Base-by-base conservation (phyloP, 2,329 filamentous ascomycete species). In the Colletotrichum plurivorum region DNA sequence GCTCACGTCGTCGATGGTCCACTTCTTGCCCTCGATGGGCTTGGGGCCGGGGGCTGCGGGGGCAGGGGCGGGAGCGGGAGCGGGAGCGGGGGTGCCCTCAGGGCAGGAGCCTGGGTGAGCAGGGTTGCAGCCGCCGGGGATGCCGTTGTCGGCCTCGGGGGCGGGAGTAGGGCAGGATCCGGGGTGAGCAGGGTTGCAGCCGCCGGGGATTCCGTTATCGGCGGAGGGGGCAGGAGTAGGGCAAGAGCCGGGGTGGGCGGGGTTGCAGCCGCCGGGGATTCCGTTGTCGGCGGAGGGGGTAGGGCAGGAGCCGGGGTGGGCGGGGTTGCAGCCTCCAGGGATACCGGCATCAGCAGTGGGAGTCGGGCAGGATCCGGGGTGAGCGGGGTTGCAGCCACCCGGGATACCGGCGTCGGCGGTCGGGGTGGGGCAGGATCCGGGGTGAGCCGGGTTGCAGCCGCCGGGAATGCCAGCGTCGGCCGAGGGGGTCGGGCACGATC, bases 1-100 rank as follows among this genome's bases (percentile, higher is more conserved):
- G 15, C 6, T 43, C 43, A 63, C 3, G 20, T 57, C 52, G 27
- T 51, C 22, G 31, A 63, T 51, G 15, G 52, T 51, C 61, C 61
- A 63, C 27, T 18, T 15, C 45, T 57, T 49, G 25, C 52, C 51
- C 7, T 39, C 18, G 3, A 63, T 20, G 5, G 52, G 41, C 41
- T 39, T 27, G 27, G 60, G 60, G 9, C 16, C 20, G 27, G 60
- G 39, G 41, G 60, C n/a, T 18, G n/a, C 41, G 41, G 51, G 13
- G 43, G 13, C 49, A 0, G 48, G 57, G 16, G 18, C 15, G 10
- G 52, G 25, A 15, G 60, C 5, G 18, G 60, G 52, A n/a, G 60
- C 27, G 2, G 55, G 39, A 10, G 45, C 9, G 45, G 45, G 16
- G 45, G 31, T 36, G 31, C 31, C 31, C 31, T 36, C 31, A 43